Percentiles rank a stretch among this genome's conserved stretches.
phyloP scores from a whole-genome alignment of 192 early-diverging fungal species.

The Coemansia sp. region DNA sequence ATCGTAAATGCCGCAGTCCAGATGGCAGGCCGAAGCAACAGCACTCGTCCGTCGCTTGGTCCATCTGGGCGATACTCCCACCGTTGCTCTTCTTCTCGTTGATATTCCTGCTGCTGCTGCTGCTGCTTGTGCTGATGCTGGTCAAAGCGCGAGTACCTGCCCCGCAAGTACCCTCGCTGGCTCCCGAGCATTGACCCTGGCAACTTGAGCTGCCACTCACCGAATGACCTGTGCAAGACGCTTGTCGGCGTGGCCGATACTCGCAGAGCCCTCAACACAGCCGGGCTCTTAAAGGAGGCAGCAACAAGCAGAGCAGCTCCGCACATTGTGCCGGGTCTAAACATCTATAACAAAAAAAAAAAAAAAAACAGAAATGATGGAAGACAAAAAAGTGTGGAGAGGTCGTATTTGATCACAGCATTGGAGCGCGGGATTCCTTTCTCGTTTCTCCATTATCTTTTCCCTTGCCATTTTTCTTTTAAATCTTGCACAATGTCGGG shows the following conservation, averaged over 20 bases:
- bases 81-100: not conserved
- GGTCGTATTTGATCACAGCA: not conserved
- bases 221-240: not conserved
- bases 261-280: not conserved
- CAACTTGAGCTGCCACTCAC: not conserved
- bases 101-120: not conserved
- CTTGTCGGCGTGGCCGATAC: not conserved
- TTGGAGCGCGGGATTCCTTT: not conserved
- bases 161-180: not conserved
- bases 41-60: constrained; percentile 7
- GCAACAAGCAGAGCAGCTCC: not conserved
- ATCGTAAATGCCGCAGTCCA: constrained; percentile 35
- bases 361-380: no score
- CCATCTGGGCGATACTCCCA: constrained; percentile 15
- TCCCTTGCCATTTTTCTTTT: not conserved
- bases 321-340: not conserved
- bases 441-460: not conserved
- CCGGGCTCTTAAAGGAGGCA: not conserved
- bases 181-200: not conserved
- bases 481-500: not conserved
- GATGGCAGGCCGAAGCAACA: constrained; percentile 19
- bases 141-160: not conserved
- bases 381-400: no score
- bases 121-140: constrained; percentile 6
- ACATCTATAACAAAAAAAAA: no score